phyloP scores from a whole-genome alignment of 2,329 filamentous ascomycete species.

The Neofusicoccum laricinum region DNA sequence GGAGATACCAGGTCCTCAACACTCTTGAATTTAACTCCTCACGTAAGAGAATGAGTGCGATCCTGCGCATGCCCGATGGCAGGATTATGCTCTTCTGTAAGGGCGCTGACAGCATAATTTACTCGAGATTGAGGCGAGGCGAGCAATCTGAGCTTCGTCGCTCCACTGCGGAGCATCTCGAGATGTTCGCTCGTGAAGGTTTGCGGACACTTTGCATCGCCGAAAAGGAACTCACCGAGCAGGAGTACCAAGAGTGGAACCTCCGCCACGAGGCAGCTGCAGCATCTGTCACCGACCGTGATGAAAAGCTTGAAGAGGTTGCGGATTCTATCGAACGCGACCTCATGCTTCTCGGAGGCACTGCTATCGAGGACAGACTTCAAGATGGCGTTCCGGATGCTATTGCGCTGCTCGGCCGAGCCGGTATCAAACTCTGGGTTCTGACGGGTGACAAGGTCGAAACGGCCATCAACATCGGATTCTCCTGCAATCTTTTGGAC shows the following conservation, averaged over 20 bases:
- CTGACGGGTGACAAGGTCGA: constrained; percentile 98
- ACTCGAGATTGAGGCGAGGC: constrained; percentile 80
- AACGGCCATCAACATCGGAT: constrained; percentile 99
- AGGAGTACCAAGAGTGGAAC: constrained; percentile 82
- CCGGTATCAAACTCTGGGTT: constrained; percentile 98
- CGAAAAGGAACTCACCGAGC: constrained; percentile 72
- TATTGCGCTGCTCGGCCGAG: constrained; percentile 83
- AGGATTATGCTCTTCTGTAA: constrained; percentile 93
- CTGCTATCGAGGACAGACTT: constrained; percentile 93
- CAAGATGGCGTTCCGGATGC: constrained; percentile 97
- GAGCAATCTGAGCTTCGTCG: constrained; percentile 81
- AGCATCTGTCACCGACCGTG: constrained; percentile 76
- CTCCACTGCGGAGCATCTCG: constrained; percentile 86
- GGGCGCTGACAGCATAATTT: constrained; percentile 95
- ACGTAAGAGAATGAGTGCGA: constrained; percentile 96
- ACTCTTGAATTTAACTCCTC: constrained; percentile 97
- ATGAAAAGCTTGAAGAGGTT: constrained; percentile 88
- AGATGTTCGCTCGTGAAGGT: constrained; percentile 95
- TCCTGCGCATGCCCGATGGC: constrained; percentile 89
- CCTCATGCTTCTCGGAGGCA: constrained; percentile 82
- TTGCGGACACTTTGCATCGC: constrained; percentile 93
- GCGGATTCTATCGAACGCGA: constrained; percentile 90
- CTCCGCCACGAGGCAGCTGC: constrained; percentile 84
- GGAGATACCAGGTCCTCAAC: constrained; percentile 83
- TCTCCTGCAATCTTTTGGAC: constrained; percentile 94